phyloP scores from a whole-genome alignment of 805 yeast genomes.

The Brettanomyces custersianus region DNA sequence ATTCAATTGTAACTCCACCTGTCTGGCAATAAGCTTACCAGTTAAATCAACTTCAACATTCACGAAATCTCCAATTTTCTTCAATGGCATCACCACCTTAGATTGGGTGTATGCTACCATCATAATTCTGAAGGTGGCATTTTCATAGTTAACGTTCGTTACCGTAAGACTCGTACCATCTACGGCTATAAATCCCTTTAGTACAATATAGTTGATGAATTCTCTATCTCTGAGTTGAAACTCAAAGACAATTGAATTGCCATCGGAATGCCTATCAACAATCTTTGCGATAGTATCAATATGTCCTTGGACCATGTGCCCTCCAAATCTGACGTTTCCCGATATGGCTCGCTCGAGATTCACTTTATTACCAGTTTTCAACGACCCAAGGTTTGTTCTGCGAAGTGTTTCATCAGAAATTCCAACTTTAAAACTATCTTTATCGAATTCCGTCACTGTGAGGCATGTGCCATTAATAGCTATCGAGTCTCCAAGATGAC shows the following conservation, averaged over 20 bases:
- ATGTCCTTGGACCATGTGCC: constrained; percentile 97
- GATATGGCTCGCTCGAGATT: constrained; percentile 90
- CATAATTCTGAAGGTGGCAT: constrained; percentile 65
- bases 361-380: constrained; percentile 52
- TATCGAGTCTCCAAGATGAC: constrained; percentile 90
- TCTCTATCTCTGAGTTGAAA: constrained; percentile 60
- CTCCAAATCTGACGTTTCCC: constrained; percentile 79
- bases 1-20: constrained; percentile 51
- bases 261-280: constrained; percentile 45
- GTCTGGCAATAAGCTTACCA: constrained; percentile 87
- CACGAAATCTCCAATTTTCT: constrained; percentile 53
- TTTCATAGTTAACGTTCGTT: constrained; percentile 59
- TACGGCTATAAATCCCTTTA: constrained; percentile 86
- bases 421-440: constrained; percentile 71
- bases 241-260: constrained; percentile 67
- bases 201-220: constrained; percentile 70
- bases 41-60: constrained; percentile 93
- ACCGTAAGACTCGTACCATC: constrained; percentile 94
- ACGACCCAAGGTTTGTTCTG: constrained; percentile 63
- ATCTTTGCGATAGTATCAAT: constrained; percentile 82
- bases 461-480: constrained; percentile 85
- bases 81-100: constrained; percentile 65
- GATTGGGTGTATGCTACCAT: constrained; percentile 87
- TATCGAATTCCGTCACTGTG: constrained; percentile 76
- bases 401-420: constrained; percentile 87